Evolutionary conservation across 164 flowering plant genomes (phyloP), one percentile per base, ranked within the genome.

Genomic region (Macadamia integrifolia): DNA sequence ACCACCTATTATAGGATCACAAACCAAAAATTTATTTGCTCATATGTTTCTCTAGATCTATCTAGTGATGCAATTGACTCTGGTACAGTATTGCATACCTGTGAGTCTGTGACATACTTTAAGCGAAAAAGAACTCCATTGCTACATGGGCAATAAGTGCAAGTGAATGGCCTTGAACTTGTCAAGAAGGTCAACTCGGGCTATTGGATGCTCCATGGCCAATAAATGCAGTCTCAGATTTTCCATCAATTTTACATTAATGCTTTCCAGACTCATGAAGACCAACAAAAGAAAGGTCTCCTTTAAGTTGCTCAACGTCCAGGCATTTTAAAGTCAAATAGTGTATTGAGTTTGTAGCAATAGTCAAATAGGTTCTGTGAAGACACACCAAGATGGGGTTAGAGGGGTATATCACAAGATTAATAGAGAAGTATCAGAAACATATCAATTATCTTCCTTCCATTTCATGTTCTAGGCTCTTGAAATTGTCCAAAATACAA

Each of bases 91-190:
- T 28, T 48, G 60, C 66, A 53, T 74, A 87, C 92, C 79, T 79
- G 72, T 84, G 80, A 72, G 85, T 89, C 79, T 79, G 72, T 84
- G 80, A 72, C 85, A 80, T 57, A 68, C 60, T 76, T 81, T 77
- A n/a, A 87, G 76, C 48, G 75, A 71, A 69, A 85, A 80, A 78
- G 84, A 69, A 74, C 85, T 85, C 92, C 92, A 87, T 60, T 85
- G 86, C 74, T 87, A 88, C 58, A 81, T 70, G 31, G 92, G 88
- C 66, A 84, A 77, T 48, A 80, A 61, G 76, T 87, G 89, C 74
- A 85, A 76, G 43, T 80, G 86, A 75, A 87, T 67, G 50, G 88
- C 89, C 75, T 81, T 83, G 59, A 87, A 74, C 75, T 81, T 82
- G 71, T 85, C 88, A 61, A 84, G 81, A 72, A 87, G 75, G 63